A percentile compares a stretch with the other conserved stretches of the same genome.
Evolutionary conservation across 768 basidiomycete species (phyloP).

Genomic region (Leccinum disarticulatum): DNA sequence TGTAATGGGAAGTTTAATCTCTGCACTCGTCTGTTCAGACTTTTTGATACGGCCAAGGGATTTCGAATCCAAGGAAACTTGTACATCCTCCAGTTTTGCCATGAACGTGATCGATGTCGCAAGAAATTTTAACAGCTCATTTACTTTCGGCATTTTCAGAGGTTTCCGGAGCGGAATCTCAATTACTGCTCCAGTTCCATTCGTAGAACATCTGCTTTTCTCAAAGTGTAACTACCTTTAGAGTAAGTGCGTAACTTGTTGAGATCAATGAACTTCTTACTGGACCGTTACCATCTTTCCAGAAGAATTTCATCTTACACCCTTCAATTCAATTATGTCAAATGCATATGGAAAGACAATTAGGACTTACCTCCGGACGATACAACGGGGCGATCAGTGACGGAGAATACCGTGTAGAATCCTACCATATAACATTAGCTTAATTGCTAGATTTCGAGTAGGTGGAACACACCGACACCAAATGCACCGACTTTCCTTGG

Average conservation of each 20-base stretch:
- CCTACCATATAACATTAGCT: constrained; percentile 38
- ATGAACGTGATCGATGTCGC: constrained; percentile 92
- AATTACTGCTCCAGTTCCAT: constrained; percentile 69
- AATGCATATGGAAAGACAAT: constrained; percentile 12
- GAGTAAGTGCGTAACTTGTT: background rate
- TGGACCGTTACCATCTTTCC: constrained; percentile 58
- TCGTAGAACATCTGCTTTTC: constrained; percentile 42
- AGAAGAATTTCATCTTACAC: constrained; percentile 91
- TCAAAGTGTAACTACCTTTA: constrained; percentile 61
- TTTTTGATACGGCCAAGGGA: constrained; percentile 67
- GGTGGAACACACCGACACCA: constrained; percentile 57
- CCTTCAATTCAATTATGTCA: constrained; percentile 37
- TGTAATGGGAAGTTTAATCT: constrained; percentile 50
- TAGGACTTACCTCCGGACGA: constrained; percentile 58
- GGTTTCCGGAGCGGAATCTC: constrained; percentile 81
- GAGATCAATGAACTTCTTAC: constrained; percentile 44
- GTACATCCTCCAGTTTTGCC: constrained; percentile 67
- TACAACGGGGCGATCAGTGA: constrained; percentile 76
- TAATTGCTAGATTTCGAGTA: background rate
- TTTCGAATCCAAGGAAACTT: constrained; percentile 75
- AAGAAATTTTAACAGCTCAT: constrained; percentile 89
- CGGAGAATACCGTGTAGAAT: constrained; percentile 56
- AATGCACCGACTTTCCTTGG: constrained; percentile 94
- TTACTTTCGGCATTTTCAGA: constrained; percentile 66
- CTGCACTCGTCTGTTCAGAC: constrained; percentile 37